Evolutionary conservation across 2,329 filamentous ascomycete genomes (phyloP), one percentile per base, ranked within the genome.

Genomic region (Penicillium sp.): DNA sequence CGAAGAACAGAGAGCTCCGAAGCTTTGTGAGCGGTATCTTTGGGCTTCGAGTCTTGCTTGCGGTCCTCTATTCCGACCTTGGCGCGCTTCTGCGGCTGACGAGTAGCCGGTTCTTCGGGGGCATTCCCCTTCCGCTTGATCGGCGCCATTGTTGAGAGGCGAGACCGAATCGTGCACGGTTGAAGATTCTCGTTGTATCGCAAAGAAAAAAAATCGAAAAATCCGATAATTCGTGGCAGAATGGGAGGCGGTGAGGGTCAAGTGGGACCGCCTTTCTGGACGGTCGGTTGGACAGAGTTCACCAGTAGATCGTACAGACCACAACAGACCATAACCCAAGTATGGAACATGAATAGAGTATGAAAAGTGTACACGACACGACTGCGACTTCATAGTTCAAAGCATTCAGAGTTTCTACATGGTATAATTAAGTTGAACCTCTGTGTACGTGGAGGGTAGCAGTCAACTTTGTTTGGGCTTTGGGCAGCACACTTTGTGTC

Each of bases 1-100:
- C 81, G 81, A 67, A 87, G 73, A 18, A 86, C 75, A 40, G 73
- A 71, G 54, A 76, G 70, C 56, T 76, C 72, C 27, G 73, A 73
- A 58, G 70, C 63, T 56, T 75, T 72, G 47, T 67, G 63, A 51
- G 62, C 67, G 60, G 63, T 65, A 53, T 66, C 66, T 58, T 72
- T 67, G 50, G 69, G 66, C 66, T 71, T 69, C 62, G 67, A 63
- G 55, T 75, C 71, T 65, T 73, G 73, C 56, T 71, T 72, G 62
- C 46, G 60, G 40, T 72, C 73, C 24, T 73, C 73, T 53, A 69
- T 72, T 58, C 70, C 72, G 50, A 78, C 74, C 58, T 76, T 75
- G 35, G 72, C 75, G 62, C 76, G 74, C 63, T 79, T 79, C 62
- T 76, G 74, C 7, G 70, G 70, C 50, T 75, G 73, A 57, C 72